phyloP scores from a whole-genome alignment of 164 flowering plant species.

The Magnolia officinalis region DNA sequence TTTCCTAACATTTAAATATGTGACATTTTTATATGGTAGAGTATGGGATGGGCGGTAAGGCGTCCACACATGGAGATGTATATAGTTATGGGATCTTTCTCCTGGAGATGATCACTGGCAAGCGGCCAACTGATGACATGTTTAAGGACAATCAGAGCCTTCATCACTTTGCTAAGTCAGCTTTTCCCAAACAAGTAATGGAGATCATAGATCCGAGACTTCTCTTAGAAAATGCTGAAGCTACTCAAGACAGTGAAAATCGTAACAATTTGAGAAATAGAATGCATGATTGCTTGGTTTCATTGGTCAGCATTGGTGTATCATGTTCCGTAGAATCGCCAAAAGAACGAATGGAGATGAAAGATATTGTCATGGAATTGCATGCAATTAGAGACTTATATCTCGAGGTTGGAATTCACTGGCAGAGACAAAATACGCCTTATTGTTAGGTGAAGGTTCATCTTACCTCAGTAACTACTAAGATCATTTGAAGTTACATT shows the following conservation, averaged over 20 bases:
- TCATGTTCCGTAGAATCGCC: neutral
- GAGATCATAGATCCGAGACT: neutral
- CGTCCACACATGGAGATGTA: neutral
- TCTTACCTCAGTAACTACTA: neutral
- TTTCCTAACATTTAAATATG: neutral
- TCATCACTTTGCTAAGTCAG: neutral
- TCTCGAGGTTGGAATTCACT: neutral
- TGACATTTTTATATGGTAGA: neutral
- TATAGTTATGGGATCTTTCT: conserved; percentile 2
- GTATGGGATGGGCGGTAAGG: neutral
- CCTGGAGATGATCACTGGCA: neutral
- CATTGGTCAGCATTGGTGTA: neutral
- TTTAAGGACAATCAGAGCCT: neutral
- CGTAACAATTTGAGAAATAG: neutral
- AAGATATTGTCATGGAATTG: neutral
- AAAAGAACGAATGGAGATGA: neutral
- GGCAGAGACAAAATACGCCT: neutral
- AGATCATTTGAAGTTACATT: too few species aligned
- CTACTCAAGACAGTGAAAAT: neutral
- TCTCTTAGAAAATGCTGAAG: neutral
- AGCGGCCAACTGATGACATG: neutral
- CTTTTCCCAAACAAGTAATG: neutral
- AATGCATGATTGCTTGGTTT: neutral
- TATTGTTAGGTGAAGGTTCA: neutral
- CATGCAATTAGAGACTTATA: neutral